A percentile compares a stretch with the other conserved stretches of the same genome.
These are phyloP conservation scores for Euptelea pleiosperma DNA, from an alignment of 164 flowering plant genomes.

Conservation along the genomic window DNA sequence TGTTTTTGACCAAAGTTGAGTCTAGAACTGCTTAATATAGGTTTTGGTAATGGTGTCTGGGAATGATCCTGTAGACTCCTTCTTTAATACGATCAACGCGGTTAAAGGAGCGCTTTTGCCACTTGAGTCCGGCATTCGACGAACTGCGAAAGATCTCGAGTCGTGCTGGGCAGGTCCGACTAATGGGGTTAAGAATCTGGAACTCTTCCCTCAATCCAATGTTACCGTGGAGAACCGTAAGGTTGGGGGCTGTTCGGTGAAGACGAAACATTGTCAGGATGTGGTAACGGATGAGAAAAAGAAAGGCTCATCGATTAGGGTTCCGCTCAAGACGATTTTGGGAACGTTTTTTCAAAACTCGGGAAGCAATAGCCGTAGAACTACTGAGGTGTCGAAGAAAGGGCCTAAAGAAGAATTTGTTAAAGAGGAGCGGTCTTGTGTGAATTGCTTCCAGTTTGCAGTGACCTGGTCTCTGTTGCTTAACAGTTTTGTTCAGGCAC, in stretches of 20 bases:
- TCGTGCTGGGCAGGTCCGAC: slow-evolving; percentile 33
- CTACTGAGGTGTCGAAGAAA: slow-evolving; percentile 22
- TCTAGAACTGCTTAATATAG: slow-evolving; percentile 1
- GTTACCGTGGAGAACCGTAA: slow-evolving; percentile 16
- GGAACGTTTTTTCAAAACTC: slow-evolving; percentile 42
- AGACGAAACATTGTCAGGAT: slow-evolving; percentile 35
- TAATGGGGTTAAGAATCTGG: slow-evolving; percentile 15
- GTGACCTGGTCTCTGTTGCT: slow-evolving; percentile 63
- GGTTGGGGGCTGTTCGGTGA: slow-evolving; percentile 22
- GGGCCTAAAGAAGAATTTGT: slow-evolving; percentile 33
- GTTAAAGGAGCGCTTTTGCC: slow-evolving; percentile 66
- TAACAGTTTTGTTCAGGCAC: slow-evolving; percentile 50
- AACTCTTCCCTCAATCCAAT: slow-evolving; percentile 11
- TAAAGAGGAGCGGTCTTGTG: slow-evolving; percentile 45
- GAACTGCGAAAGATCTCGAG: slow-evolving; percentile 70
- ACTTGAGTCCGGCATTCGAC: slow-evolving; percentile 58
- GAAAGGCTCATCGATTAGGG: slow-evolving; percentile 41
- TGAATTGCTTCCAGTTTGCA: slow-evolving; percentile 72
- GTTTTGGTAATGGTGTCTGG: slow-evolving; percentile 40
- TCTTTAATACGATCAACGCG: slow-evolving; percentile 60
- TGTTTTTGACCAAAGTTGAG: too few relatives aligned
- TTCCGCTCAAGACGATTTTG: slow-evolving; percentile 48
- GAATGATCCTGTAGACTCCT: slow-evolving; percentile 70
- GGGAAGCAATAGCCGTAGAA: slow-evolving; percentile 22
- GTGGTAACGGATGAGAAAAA: slow-evolving; percentile 45